Evolutionary conservation across 257 asterid species (phyloP).

Genomic region (Schizonepeta tenuifolia): DNA sequence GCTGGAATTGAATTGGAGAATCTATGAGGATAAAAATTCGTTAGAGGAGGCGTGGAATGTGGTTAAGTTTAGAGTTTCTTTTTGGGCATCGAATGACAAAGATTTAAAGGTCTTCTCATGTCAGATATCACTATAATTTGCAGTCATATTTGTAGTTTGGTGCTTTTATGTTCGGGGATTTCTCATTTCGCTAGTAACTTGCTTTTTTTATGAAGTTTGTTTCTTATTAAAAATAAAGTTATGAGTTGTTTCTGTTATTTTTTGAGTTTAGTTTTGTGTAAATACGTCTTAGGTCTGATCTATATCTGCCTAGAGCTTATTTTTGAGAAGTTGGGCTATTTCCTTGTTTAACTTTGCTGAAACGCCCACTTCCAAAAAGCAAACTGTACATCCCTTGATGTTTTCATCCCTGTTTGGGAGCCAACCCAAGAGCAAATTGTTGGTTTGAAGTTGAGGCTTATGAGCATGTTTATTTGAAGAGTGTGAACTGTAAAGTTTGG

Average conservation of each 20-base stretch:
- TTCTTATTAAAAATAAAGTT: background rate
- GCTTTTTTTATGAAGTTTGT: background rate
- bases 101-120: background rate
- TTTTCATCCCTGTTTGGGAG: background rate
- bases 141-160: background rate
- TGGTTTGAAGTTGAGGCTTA: constrained; percentile 16
- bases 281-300: too few relatives aligned
- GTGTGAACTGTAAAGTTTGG: background rate
- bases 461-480: constrained; percentile 19
- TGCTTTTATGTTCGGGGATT: background rate
- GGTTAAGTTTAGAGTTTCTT: background rate
- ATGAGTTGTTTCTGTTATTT: too few relatives aligned
- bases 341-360: background rate
- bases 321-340: background rate
- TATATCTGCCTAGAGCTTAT: background rate
- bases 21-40: background rate
- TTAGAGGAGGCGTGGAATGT: background rate
- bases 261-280: too few relatives aligned
- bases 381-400: background rate
- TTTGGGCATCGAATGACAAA: background rate
- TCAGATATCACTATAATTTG: background rate
- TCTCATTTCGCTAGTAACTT: too few relatives aligned
- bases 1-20: background rate
- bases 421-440: background rate
- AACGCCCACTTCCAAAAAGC: background rate